Base-by-base conservation (phyloP, 768 basidiomycete genomes). In the Tremella mesenterica region DNA sequence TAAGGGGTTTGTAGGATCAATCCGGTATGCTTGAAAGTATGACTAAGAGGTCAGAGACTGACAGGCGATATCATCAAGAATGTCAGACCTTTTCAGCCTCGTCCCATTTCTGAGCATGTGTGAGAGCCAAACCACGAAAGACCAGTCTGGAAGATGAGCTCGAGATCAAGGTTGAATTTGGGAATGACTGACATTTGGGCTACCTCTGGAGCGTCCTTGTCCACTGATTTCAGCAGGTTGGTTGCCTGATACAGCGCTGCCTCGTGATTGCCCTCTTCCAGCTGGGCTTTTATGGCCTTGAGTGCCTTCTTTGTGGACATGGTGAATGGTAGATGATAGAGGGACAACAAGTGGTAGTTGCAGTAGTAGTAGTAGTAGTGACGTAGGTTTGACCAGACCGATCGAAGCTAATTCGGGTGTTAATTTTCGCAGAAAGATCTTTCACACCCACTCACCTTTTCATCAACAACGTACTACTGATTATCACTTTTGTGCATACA, bases 81-180 rank as follows among this genome's bases (percentile, higher is more conserved):
- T 38, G 62, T 64, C 77, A 79, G 80, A 93, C 91, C 82, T 85
- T 81, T 77, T 96, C 91, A 76, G 90, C 85, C 69, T 83, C 76
- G 33, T 83, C 80, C 20, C 76, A 71, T 50, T 86, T 79, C 25
- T 81, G 81, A 1, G 92, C 76, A 67, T 93, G 88, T 10, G 88
- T 76, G 21, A 80, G 77, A 1, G 95, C 83, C 10, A 95, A 75
- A 2, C 84, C 91, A 25, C 88, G 79, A 68, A 91, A 95, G 21
- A 95, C 85, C 69, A 85, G 81, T 4, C 92, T 96, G 69, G 8
- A 1, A 14, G 14, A 18, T 41, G 23, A 20, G 18, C 4, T 18
- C 21, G 25, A 20, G 5, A 34, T 18, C 16, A 10, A 27, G 26
- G n/a, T n/a, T n/a, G n/a, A n/a, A n/a, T n/a, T n/a, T 26, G 25